Evolutionary conservation across 2,329 filamentous ascomycete genomes (phyloP).

Genomic region (Ceratocystis cacaofunesta): DNA sequence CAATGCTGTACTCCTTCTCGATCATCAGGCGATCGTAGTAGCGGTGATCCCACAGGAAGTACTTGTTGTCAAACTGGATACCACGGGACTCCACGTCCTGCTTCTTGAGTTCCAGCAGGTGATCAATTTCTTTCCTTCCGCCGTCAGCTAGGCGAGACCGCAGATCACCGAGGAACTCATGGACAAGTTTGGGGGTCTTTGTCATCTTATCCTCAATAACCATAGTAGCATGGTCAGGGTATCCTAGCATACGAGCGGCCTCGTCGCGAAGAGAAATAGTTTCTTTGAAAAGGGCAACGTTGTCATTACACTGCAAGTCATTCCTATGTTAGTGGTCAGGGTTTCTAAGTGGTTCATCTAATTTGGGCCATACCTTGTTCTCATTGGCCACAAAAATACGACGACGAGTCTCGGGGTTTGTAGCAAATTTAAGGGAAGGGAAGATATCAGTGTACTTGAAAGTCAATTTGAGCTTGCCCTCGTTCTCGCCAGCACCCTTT

Average conservation of each 20-base stretch:
- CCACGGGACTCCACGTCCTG: conserved; percentile 47
- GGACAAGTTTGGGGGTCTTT: conserved; percentile 56
- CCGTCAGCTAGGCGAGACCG: conserved; percentile 51
- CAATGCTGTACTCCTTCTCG: conserved; percentile 64
- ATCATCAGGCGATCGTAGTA: conserved; percentile 71
- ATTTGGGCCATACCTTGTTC: conserved; percentile 46
- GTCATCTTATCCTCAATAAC: conserved; percentile 76
- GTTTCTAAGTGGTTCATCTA: not conserved
- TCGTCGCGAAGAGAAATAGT: conserved; percentile 63
- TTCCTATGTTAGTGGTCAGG: conserved; percentile 2
- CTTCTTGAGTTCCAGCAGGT: conserved; percentile 61
- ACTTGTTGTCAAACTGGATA: conserved; percentile 47
- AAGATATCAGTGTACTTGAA: conserved; percentile 79
- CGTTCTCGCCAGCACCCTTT: conserved; percentile 57
- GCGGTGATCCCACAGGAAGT: conserved; percentile 71
- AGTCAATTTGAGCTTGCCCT: conserved; percentile 57
- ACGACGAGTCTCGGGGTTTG: conserved; percentile 51
- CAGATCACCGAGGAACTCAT: conserved; percentile 58
- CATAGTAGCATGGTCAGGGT: conserved; percentile 61
- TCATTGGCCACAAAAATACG: conserved; percentile 60
- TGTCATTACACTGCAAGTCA: conserved; percentile 42
- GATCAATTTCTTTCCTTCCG: conserved; percentile 53
- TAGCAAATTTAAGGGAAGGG: conserved; percentile 63
- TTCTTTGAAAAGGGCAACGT: conserved; percentile 59
- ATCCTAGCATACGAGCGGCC: conserved; percentile 60